phyloP scores from a whole-genome alignment of 169 alveolate genomes.

The Sarcocystis neurona region DNA sequence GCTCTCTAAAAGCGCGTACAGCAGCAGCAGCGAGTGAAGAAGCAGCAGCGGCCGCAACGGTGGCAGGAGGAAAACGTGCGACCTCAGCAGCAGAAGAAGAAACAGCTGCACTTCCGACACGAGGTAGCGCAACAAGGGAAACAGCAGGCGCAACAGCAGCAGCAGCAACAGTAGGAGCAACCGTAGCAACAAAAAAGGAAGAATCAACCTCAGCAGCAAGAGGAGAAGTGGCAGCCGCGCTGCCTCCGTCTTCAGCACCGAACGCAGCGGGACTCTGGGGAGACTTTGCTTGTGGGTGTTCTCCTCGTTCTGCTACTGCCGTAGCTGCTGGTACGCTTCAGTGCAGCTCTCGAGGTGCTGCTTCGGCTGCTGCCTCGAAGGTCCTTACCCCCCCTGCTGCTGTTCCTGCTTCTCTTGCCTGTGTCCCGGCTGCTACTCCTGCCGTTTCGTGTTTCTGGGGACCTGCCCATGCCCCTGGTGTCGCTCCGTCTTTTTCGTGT shows the following conservation, averaged over 20 bases:
- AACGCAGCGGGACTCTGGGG: too few species aligned
- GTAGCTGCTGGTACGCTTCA: too few species aligned
- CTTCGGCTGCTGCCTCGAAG: too few species aligned
- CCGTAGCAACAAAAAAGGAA: not conserved
- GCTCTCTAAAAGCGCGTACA: too few species aligned
- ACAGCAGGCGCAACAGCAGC: not conserved
- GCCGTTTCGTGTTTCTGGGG: not conserved
- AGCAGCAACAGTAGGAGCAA: not conserved
- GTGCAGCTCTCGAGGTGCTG: too few species aligned
- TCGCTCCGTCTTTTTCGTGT: not conserved
- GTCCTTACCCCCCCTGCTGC: not conserved
- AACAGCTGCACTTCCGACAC: not conserved
- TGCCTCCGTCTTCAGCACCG: not conserved
- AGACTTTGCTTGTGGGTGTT: too few species aligned
- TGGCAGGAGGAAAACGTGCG: not conserved
- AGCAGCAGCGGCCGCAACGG: not conserved
- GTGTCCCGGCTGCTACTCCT: not conserved
- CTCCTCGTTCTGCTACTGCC: too few species aligned
- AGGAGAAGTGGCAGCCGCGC: not conserved
- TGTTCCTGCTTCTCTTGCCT: not conserved
- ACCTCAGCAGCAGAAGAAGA: too few species aligned
- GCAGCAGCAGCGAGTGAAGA: too few species aligned
- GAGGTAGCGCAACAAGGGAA: slow-evolving; percentile 1
- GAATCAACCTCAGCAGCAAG: not conserved
- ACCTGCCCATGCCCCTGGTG: not conserved